Evolutionary conservation across 2,329 filamentous ascomycete species (phyloP).

Genomic region (Fusarium piperis): DNA sequence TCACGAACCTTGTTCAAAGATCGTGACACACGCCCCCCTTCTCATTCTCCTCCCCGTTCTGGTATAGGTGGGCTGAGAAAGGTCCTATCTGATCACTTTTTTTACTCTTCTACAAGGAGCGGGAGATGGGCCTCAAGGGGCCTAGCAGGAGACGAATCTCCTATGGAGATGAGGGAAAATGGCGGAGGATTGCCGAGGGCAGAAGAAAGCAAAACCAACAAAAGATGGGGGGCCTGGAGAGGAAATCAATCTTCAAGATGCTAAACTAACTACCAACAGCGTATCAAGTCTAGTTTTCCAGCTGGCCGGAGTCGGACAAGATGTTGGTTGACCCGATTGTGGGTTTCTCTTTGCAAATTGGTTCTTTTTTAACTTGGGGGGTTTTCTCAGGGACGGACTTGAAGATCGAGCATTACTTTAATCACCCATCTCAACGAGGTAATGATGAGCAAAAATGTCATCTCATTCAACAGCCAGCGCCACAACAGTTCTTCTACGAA

Average conservation of each 20-base stretch:
- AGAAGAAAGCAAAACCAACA: neutral
- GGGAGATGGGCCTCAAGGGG: neutral
- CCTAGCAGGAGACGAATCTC: neutral
- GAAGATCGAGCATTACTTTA: neutral
- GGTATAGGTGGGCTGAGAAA: neutral
- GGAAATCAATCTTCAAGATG: neutral
- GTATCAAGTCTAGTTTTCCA: neutral
- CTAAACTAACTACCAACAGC: neutral
- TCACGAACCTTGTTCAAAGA: neutral
- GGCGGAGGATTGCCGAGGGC: constrained; percentile 1
- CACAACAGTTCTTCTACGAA: neutral
- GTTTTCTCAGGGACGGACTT: neutral
- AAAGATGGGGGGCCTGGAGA: neutral
- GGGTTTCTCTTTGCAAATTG: constrained; percentile 1
- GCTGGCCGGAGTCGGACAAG: neutral
- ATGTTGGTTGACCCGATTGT: neutral
- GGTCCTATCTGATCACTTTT: neutral
- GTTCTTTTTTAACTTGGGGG: neutral
- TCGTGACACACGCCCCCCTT: neutral
- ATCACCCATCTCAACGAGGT: neutral
- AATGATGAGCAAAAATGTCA: neutral
- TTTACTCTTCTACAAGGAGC: neutral
- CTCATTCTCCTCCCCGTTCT: neutral
- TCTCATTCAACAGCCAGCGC: neutral
- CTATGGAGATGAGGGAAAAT: neutral